Conservation (phyloP, 768 basidiomycete species). For the Suillus subalutaceus region DNA sequence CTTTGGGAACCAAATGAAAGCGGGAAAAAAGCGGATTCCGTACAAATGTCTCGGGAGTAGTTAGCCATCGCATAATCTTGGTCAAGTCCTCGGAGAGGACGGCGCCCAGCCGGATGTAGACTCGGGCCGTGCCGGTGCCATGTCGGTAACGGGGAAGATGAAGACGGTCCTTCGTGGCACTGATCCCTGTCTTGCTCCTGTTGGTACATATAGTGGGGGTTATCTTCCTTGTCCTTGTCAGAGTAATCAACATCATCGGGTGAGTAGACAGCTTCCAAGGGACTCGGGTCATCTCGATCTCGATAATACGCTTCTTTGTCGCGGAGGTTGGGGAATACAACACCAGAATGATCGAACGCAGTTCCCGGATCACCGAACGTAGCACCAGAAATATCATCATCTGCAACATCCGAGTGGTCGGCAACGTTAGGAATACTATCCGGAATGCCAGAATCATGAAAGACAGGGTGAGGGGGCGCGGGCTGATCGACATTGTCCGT, state of each 20-base stretch:
- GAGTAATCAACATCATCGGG: constrained; percentile 2
- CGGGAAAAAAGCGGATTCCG: not conserved
- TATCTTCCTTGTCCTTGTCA: constrained; percentile 20
- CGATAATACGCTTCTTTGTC: not conserved
- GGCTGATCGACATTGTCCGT: not conserved
- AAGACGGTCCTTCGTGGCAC: not conserved
- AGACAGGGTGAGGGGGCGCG: too few relatives aligned
- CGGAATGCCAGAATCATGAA: not conserved
- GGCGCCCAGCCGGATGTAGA: not conserved
- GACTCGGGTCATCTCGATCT: not conserved
- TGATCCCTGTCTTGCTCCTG: not conserved
- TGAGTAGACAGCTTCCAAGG: constrained; percentile 5
- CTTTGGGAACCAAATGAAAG: not conserved
- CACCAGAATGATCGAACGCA: constrained; percentile 27
- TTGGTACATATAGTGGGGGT: not conserved
- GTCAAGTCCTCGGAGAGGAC: not conserved
- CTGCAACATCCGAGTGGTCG: not conserved
- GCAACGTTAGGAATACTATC: too few relatives aligned
- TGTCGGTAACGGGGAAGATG: too few relatives aligned
- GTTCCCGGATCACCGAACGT: constrained; percentile 20
- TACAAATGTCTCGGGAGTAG: not conserved
- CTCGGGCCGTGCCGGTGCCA: not conserved
- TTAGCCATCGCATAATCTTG: not conserved
- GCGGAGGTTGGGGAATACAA: constrained; percentile 16
- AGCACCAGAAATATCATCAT: not conserved